phyloP scores from a whole-genome alignment of 2,329 filamentous ascomycete species.

The Beauveria sp. region DNA sequence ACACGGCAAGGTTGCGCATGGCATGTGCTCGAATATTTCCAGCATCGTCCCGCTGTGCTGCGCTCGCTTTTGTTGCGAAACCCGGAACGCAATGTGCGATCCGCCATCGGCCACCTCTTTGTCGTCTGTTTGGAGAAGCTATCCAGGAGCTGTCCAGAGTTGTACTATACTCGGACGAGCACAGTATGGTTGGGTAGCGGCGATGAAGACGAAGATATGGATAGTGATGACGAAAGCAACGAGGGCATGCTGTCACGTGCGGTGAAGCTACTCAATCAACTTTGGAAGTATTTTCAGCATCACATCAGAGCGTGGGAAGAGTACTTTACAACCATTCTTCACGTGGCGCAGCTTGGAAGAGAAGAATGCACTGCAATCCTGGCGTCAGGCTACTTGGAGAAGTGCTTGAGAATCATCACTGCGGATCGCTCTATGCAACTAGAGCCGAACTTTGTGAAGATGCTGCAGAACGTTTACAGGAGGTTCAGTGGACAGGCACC shows the following conservation, averaged over 20 bases:
- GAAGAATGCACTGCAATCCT: slow-evolving; percentile 52
- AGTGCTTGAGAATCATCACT: slow-evolving; percentile 50
- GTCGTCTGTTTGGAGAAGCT: slow-evolving; percentile 45
- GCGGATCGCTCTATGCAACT: slow-evolving; percentile 48
- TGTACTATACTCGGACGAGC: slow-evolving; percentile 30
- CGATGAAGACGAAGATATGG: slow-evolving; percentile 6
- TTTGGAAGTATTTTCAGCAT: slow-evolving; percentile 57
- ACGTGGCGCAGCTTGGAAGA: slow-evolving; percentile 55
- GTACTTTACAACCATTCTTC: slow-evolving; percentile 62
- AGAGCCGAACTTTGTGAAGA: slow-evolving; percentile 45
- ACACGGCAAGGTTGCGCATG: slow-evolving; percentile 48
- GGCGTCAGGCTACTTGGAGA: slow-evolving; percentile 51
- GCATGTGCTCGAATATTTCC: slow-evolving; percentile 55
- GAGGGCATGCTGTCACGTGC: slow-evolving; percentile 27
- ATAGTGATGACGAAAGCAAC: not conserved
- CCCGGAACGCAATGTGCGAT: slow-evolving; percentile 47
- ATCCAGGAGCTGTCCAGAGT: slow-evolving; percentile 35
- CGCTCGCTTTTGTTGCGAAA: slow-evolving; percentile 58
- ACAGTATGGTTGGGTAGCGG: not conserved
- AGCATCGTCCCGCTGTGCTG: slow-evolving; percentile 46
- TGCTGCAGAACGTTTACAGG: slow-evolving; percentile 45
- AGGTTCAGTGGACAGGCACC: slow-evolving; percentile 42
- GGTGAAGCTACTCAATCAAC: slow-evolving; percentile 41
- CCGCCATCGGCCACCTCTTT: slow-evolving; percentile 42
- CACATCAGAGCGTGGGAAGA: slow-evolving; percentile 65